phyloP scores from a whole-genome alignment of 2,329 filamentous ascomycete genomes.

The Allantophomopsis cytisporea region DNA sequence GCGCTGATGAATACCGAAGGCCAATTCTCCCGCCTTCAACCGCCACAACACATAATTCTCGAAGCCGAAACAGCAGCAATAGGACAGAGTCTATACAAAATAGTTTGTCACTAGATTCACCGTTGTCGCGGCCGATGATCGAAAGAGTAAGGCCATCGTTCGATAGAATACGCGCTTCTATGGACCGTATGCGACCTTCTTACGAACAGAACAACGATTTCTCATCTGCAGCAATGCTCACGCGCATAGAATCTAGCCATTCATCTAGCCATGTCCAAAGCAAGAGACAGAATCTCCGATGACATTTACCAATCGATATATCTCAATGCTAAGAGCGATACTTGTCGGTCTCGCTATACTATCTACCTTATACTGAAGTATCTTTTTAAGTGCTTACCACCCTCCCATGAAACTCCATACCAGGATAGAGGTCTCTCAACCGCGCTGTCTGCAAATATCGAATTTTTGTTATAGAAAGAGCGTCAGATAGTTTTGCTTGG shows the following conservation, averaged over 20 bases:
- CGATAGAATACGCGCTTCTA: conserved; percentile 73
- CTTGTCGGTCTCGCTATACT: too few relatives aligned
- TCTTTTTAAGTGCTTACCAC: too few relatives aligned
- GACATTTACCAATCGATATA: conserved; percentile 6
- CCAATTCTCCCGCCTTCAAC: conserved; percentile 91
- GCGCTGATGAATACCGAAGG: conserved; percentile 82
- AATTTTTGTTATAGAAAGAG: too few relatives aligned
- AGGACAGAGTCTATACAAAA: conserved; percentile 77
- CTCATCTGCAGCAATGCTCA: conserved; percentile 75
- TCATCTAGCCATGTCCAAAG: conserved; percentile 9
- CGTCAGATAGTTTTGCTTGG: too few relatives aligned
- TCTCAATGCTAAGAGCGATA: too few relatives aligned
- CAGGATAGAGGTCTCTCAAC: too few relatives aligned
- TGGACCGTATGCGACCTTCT: conserved; percentile 72
- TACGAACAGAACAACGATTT: conserved; percentile 86
- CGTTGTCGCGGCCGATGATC: conserved; percentile 14
- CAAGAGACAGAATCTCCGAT: conserved; percentile 7
- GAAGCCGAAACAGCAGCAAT: conserved; percentile 84
- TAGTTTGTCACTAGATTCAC: conserved; percentile 42
- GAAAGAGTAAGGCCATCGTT: conserved; percentile 64
- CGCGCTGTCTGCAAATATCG: too few relatives aligned
- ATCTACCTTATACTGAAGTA: too few relatives aligned
- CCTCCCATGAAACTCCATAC: too few relatives aligned
- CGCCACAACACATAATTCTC: conserved; percentile 62
- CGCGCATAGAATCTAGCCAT: conserved; percentile 65